phyloP scores from a whole-genome alignment of 805 yeast genomes.

The Metschnikowia picachoensis region DNA sequence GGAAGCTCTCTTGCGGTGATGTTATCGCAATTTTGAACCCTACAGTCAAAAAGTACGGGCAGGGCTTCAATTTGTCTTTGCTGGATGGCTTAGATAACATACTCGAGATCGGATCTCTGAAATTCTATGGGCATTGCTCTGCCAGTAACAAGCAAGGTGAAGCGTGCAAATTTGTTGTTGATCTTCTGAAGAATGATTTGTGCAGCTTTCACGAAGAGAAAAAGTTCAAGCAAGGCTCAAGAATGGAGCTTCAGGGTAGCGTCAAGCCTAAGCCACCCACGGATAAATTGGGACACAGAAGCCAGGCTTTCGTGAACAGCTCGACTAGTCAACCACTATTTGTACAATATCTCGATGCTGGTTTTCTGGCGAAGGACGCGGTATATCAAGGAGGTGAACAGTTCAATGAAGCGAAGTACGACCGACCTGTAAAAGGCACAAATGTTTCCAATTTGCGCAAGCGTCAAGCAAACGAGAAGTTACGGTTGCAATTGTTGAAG shows the following conservation, averaged over 20 bases:
- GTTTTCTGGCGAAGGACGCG: constrained; percentile 14
- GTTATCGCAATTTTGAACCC: constrained; percentile 77
- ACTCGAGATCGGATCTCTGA: constrained; percentile 69
- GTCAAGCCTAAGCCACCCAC: constrained; percentile 56
- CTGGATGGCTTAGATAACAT: constrained; percentile 48
- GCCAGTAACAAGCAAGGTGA: constrained; percentile 44
- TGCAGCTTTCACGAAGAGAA: constrained; percentile 74
- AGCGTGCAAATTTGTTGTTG: constrained; percentile 59
- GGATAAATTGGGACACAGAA: constrained; percentile 27
- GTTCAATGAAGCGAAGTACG: constrained; percentile 18
- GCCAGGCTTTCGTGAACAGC: constrained; percentile 18
- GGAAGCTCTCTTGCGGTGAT: constrained; percentile 74
- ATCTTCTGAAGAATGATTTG: constrained; percentile 46
- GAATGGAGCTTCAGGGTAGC: constrained; percentile 74
- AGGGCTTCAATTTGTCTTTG: constrained; percentile 52
- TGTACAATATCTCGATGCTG: constrained; percentile 17
- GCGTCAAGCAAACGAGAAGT: constrained; percentile 15
- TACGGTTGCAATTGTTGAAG: constrained; percentile 13
- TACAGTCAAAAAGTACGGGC: constrained; percentile 35
- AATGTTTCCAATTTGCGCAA: constrained; percentile 17
- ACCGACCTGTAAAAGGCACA: constrained; percentile 17
- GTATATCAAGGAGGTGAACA: constrained; percentile 18
- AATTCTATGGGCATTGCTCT: constrained; percentile 67
- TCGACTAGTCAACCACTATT: constrained; percentile 22
- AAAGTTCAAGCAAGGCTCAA: constrained; percentile 44